Evolutionary conservation across 371 early-diverging fungal species (phyloP).

Genomic region (Mucor sp.): DNA sequence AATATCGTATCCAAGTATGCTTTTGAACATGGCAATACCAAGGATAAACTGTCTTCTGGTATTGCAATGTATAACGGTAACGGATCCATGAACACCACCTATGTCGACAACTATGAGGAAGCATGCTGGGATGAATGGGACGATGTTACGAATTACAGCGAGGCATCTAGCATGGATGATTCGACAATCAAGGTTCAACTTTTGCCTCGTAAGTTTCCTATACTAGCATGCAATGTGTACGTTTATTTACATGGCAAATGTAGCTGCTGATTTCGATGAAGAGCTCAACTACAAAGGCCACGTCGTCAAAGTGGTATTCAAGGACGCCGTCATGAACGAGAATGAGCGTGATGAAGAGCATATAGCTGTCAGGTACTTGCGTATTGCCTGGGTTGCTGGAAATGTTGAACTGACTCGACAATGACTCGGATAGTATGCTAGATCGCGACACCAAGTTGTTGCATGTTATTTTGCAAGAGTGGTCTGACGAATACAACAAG

Average conservation of each 20-base stretch:
- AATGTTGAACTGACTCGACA: too few relatives aligned
- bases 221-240: too few relatives aligned
- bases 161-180: constrained; percentile 1
- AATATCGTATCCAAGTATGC: constrained; percentile 18
- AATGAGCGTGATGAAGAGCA: background rate
- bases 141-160: constrained; percentile 1
- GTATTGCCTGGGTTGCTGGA: background rate
- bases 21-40: background rate
- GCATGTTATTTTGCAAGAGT: constrained; percentile 16
- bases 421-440: constrained; percentile 4
- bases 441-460: background rate
- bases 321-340: background rate
- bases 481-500: constrained; percentile 31
- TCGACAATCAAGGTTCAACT: constrained; percentile 22
- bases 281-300: constrained; percentile 33
- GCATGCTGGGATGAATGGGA: constrained; percentile 2
- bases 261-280: constrained; percentile 19
- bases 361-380: constrained; percentile 7
- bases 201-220: constrained; percentile 32
- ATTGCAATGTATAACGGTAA: constrained; percentile 14
- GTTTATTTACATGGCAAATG: background rate
- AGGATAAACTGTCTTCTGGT: constrained; percentile 16
- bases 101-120: constrained; percentile 25
- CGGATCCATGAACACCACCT: constrained; percentile 14
- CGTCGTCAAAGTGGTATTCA: constrained; percentile 10